phyloP scores from a whole-genome alignment of 371 early-diverging fungal genomes.

The Lichtheimia ornata region DNA sequence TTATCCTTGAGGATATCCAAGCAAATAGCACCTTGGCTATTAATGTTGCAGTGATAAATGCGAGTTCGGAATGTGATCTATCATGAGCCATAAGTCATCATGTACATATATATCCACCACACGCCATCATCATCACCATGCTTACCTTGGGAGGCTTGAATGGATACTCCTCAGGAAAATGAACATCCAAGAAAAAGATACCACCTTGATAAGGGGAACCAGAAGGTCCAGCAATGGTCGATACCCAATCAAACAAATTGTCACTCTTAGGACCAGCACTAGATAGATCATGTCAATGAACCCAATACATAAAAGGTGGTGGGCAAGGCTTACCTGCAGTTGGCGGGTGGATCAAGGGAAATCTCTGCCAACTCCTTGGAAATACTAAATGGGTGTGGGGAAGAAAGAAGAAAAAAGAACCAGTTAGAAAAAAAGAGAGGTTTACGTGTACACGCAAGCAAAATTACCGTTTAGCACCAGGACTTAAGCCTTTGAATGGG shows the following conservation, averaged over 20 bases:
- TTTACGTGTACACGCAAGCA: not conserved
- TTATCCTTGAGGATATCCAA: conserved; percentile 97
- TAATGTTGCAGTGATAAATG: conserved; percentile 99
- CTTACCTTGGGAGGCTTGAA: conserved; percentile 97
- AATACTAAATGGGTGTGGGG: conserved; percentile 56
- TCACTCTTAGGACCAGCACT: conserved; percentile 96
- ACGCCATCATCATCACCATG: not conserved
- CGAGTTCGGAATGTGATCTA: conserved; percentile 93
- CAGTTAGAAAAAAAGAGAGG: not conserved
- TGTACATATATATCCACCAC: not conserved
- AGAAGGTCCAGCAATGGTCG: conserved; percentile 91
- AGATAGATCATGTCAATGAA: not conserved
- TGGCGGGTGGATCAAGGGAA: conserved; percentile 91
- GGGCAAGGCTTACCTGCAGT: conserved; percentile 69
- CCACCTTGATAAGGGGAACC: conserved; percentile 83
- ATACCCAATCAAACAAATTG: conserved; percentile 94
- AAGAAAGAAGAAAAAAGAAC: not conserved
- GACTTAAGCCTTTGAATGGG: conserved; percentile 39
- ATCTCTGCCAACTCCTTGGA: conserved; percentile 96
- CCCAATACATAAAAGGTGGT: too few relatives aligned
- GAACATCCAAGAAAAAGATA: conserved; percentile 97
- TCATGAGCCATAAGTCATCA: conserved; percentile 2
- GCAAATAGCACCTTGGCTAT: conserved; percentile 98
- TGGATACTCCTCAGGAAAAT: conserved; percentile 98
- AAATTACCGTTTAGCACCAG: conserved; percentile 63